Evolutionary conservation across 176 grass and related monocot species (phyloP).

Genomic region (Elymus sibiricus): DNA sequence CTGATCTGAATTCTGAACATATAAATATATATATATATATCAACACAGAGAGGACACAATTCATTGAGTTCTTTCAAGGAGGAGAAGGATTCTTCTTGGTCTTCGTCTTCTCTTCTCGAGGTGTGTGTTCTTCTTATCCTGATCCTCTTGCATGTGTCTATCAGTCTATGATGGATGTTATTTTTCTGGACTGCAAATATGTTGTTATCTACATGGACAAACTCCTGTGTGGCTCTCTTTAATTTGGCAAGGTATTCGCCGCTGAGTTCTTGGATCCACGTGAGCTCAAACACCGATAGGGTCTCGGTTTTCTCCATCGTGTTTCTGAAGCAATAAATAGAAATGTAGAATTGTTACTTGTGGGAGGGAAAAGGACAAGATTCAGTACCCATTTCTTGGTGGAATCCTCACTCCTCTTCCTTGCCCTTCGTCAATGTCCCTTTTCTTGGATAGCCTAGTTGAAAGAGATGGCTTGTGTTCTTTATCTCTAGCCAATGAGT

Average conservation of each 20-base stretch:
- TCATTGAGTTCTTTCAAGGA: neutral
- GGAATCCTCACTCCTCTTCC: neutral
- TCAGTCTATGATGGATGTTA: neutral
- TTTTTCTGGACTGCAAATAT: neutral
- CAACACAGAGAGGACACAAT: neutral
- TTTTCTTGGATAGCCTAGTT: neutral
- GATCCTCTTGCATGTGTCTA: neutral
- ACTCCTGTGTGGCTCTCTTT: neutral
- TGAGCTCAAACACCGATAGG: neutral
- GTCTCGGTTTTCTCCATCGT: neutral
- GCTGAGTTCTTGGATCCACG: neutral
- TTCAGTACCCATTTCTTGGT: neutral
- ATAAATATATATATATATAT: neutral
- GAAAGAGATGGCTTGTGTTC: conserved; percentile 4
- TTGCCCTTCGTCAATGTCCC: neutral
- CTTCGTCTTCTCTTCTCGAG: neutral
- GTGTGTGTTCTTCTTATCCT: conserved; percentile 7
- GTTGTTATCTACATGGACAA: neutral
- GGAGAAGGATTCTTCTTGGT: neutral
- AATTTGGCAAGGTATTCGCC: neutral
- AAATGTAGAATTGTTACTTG: neutral
- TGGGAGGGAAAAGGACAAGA: neutral
- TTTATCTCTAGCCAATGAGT: neutral
- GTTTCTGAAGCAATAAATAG: neutral
- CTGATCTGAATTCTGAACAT: neutral